A percentile compares a stretch with the other conserved stretches of the same genome.
Conservation (phyloP, 129 eudicot genomes). For the Flaveria brownii region DNA sequence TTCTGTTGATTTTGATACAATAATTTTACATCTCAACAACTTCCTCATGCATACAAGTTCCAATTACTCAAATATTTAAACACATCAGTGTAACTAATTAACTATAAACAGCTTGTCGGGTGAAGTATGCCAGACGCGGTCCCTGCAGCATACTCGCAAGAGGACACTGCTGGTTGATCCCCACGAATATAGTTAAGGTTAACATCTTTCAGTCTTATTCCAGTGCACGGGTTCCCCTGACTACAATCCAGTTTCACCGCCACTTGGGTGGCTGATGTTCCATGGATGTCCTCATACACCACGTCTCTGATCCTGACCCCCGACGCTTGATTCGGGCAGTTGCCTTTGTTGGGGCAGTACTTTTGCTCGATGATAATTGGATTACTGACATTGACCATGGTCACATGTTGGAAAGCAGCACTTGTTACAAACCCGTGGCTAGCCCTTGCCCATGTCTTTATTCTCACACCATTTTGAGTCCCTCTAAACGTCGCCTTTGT, state of each 20-base stretch:
- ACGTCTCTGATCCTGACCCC: slow-evolving; percentile 16
- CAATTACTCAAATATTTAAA: slow-evolving; percentile 4
- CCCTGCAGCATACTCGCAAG: slow-evolving; percentile 48
- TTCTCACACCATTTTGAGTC: slow-evolving; percentile 57
- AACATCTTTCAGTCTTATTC: slow-evolving; percentile 40
- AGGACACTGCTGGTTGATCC: slow-evolving; percentile 25
- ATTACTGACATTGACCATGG: slow-evolving; percentile 45
- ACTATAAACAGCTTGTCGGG: slow-evolving; percentile 44
- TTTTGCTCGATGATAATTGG: slow-evolving; percentile 52
- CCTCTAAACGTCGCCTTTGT: slow-evolving; percentile 29
- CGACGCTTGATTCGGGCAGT: slow-evolving; percentile 39
- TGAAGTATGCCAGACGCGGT: slow-evolving; percentile 30
- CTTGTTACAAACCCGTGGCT: slow-evolving; percentile 47
- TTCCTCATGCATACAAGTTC: no score
- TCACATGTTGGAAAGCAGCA: slow-evolving; percentile 35
- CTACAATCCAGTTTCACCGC: slow-evolving; percentile 36
- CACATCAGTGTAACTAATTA: neutral
- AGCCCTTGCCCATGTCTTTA: slow-evolving; percentile 50
- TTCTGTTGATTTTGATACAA: neutral
- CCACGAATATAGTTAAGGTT: slow-evolving; percentile 29
- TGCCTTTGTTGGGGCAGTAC: slow-evolving; percentile 41
- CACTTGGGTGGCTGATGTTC: slow-evolving; percentile 30
- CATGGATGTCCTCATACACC: slow-evolving; percentile 14
- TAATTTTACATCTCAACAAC: neutral
- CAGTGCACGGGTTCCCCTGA: slow-evolving; percentile 39